Base-by-base conservation (phyloP, 1,139 yeast species). In the Zygosaccharomyces sapae region DNA sequence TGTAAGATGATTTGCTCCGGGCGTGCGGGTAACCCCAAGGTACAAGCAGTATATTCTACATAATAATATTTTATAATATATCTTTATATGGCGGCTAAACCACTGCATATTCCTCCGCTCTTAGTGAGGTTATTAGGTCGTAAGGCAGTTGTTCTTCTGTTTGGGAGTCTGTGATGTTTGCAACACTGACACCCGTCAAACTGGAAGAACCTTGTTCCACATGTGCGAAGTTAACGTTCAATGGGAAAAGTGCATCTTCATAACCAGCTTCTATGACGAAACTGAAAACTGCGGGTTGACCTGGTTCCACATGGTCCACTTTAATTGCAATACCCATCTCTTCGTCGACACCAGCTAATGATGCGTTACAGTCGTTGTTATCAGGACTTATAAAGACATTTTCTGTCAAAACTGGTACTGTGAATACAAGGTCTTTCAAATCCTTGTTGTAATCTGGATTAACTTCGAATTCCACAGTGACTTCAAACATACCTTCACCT, bases 161-260 rank as follows among this genome's bases (percentile, higher is more conserved):
- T 25, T 57, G 55, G 16, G 68, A 67, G 24, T 67, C 63, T 12
- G 68, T 70, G 45, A 77, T 73, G 47, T 68, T 73, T n/a, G 66
- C 58, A 39, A 79, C 73, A 45, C 69, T 72, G 39, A 79, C 72
- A 38, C 70, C 68, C 46, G 79, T 77, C 47, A 76, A 62, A 18
- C 76, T 70, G 33, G 67, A 55, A 33, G 66, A 64, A 20, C 66
- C 71, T 38, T 63, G 61, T 47, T 48, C 52, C 2, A 40, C 48
- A 22, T 48, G 47, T 19, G 48, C 48, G 50, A 57, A 58, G 12
- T 47, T 46, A 18, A 58, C 50, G 48, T 50, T 47, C 7, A 92
- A 80, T 53, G 98, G 98, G 86, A 89, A 90, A 61, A 92, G 74
- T 19, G 82, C 77, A 54, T 88, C 96, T 67, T 92, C 97, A 51